Conservation (phyloP, 768 basidiomycete genomes). For the Cystofilobasidium macerans region DNA sequence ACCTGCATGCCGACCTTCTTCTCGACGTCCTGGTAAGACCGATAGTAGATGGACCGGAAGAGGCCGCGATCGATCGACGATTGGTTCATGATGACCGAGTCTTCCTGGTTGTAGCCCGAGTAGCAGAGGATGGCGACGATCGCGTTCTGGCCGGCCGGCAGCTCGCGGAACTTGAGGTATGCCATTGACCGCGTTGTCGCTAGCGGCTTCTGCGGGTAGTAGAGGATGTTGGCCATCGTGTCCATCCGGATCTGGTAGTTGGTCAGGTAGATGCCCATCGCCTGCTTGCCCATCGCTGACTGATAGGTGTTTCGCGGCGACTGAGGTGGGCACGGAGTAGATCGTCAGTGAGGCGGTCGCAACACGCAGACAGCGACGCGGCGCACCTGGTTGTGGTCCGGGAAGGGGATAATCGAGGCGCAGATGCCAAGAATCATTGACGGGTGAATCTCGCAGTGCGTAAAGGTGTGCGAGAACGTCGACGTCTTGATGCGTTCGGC, state of each 20-base stretch:
- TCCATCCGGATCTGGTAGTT: constrained; percentile 99
- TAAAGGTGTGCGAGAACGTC: constrained; percentile 81
- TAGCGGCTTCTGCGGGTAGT: constrained; percentile 97
- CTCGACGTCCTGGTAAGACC: constrained; percentile 74
- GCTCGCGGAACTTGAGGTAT: constrained; percentile 94
- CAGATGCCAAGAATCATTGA: constrained; percentile 98
- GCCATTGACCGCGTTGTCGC: constrained; percentile 99
- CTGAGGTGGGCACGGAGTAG: constrained; percentile 40
- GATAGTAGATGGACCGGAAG: constrained; percentile 96
- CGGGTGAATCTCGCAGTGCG: constrained; percentile 98
- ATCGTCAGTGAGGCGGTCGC: background rate
- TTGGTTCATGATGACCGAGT: constrained; percentile 99
- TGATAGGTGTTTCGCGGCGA: constrained; percentile 99
- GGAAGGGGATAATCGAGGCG: constrained; percentile 98
- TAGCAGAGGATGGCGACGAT: constrained; percentile 97
- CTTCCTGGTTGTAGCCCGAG: constrained; percentile 99
- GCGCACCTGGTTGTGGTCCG: constrained; percentile 93
- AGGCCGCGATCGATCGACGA: constrained; percentile 94
- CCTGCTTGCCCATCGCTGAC: constrained; percentile 99
- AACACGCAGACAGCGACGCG: background rate
- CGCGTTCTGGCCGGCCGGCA: constrained; percentile 98
- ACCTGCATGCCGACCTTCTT: constrained; percentile 88
- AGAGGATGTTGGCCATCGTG: constrained; percentile 98
- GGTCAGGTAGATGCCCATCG: constrained; percentile 96
- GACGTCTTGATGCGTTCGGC: constrained; percentile 77